Evolutionary conservation across 495 filamentous ascomycete species (phyloP).

Genomic region (Hyaloscypha hepaticicola): DNA sequence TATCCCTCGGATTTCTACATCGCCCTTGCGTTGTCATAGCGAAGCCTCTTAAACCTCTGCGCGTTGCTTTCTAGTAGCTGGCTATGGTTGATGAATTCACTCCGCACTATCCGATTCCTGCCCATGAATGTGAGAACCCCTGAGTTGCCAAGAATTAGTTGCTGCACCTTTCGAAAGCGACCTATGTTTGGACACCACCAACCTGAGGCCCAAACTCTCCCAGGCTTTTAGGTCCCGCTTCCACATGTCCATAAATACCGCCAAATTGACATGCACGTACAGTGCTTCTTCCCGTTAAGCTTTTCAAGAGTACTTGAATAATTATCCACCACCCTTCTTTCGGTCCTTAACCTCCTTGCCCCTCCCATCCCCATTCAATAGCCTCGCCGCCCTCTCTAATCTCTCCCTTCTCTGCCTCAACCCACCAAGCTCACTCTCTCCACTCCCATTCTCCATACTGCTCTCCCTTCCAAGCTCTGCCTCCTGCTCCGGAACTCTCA

Average conservation of each 20-base stretch:
- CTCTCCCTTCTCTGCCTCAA: slow-evolving; percentile 21
- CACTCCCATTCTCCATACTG: slow-evolving; percentile 23
- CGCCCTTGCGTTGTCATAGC: slow-evolving; percentile 33
- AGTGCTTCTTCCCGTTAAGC: not conserved
- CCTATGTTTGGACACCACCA: not conserved
- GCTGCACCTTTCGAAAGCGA: not conserved
- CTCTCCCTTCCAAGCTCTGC: not conserved
- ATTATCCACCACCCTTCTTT: slow-evolving; percentile 4
- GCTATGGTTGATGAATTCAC: slow-evolving; percentile 27
- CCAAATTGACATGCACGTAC: not conserved
- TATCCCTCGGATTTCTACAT: slow-evolving; percentile 34
- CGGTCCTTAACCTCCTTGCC: not conserved
- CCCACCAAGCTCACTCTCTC: slow-evolving; percentile 9
- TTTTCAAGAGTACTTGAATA: not conserved
- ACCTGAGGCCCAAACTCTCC: not conserved
- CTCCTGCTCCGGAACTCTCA: not conserved
- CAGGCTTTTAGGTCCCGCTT: not conserved
- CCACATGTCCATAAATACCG: not conserved
- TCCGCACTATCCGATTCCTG: slow-evolving; percentile 11
- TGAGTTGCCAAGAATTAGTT: not conserved
- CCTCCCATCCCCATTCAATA: slow-evolving; percentile 13
- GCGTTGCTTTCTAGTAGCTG: slow-evolving; percentile 23
- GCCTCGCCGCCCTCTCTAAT: slow-evolving; percentile 19
- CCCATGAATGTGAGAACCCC: slow-evolving; percentile 5
- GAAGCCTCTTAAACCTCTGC: slow-evolving; percentile 24